Evolutionary conservation across 495 filamentous ascomycete genomes (phyloP), one percentile per base, ranked within the genome.

Genomic region (Penicillium mononematosum): DNA sequence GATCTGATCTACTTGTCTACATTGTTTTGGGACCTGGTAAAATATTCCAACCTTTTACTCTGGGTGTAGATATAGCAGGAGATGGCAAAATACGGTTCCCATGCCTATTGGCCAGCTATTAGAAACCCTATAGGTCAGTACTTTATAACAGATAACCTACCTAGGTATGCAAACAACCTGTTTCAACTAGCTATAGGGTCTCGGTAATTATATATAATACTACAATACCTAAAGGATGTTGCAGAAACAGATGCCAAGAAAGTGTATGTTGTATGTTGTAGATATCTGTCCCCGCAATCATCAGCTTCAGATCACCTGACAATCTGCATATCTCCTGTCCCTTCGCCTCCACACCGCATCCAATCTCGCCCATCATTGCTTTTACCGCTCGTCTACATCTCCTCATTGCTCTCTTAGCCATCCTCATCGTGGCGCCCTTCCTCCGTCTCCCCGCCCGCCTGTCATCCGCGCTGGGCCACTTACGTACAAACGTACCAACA

Each of bases 391-490:
- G 58, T 62, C 56, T 59, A 44, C 72, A 85, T 64, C 66, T 77
- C 64, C 53, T 90, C 69, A 50, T 88, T 67, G 76, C 89, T 65
- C 82, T 92, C 73, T 61, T 84, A 60, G 70, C 67, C 53, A 62
- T 75, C 67, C 68, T 86, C 85, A 90, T 87, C 74, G 87, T 96
- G 91, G 91, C 91, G 73, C 81, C 85, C 65, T 73, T 78, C 66
- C 74, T 83, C 66, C 82, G 85, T 58, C 70, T 88, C 63, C 71
- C 83, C 63, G 76, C 70, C 56, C 66, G 75, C 65, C 71, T 78
- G 12, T 62, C 83, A 32, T 83, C 88, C 45, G 76, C 93, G 57
- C 78, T 84, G 58, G 71, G 80, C 43, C 75, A 91, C 66, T 75
- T 91, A 56, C 79, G 79, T 56, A 66, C 56, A 56, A 66, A 41